These are phyloP conservation scores for Ogataea saltuana DNA, from an alignment of 805 yeast genomes.

Conservation along the genomic window DNA sequence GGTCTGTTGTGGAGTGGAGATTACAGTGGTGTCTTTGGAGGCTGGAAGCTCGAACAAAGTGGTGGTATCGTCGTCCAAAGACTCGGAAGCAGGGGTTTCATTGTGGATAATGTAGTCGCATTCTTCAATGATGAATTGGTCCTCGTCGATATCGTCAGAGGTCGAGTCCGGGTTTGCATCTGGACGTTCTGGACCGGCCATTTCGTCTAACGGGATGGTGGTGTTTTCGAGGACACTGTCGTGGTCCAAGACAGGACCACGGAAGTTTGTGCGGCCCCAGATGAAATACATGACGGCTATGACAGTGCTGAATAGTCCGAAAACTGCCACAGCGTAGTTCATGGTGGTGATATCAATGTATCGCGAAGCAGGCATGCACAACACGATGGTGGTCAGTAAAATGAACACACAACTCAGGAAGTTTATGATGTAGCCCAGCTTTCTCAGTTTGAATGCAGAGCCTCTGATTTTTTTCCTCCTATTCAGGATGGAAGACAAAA, in stretches of 20 bases:
- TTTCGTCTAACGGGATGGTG: neutral
- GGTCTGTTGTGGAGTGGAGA: no score
- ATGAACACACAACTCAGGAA: conserved; percentile 61
- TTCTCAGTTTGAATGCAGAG: conserved; percentile 63
- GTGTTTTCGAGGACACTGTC: conserved; percentile 17
- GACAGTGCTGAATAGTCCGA: conserved; percentile 45
- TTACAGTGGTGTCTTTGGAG: conserved; percentile 1
- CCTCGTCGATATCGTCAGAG: conserved; percentile 12
- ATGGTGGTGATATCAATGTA: conserved; percentile 49
- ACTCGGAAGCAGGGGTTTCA: neutral
- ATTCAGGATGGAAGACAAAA: conserved; percentile 58
- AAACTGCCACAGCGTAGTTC: conserved; percentile 71
- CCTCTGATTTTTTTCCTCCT: conserved; percentile 63
- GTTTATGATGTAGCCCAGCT: conserved; percentile 66
- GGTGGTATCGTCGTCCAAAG: conserved; percentile 18
- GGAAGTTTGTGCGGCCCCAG: conserved; percentile 66
- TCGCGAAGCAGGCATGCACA: conserved; percentile 72
- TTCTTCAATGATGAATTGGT: conserved; percentile 19
- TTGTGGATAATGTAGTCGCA: conserved; percentile 17
- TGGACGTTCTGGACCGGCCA: conserved; percentile 3
- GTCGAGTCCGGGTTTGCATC: no score
- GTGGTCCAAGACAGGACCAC: conserved; percentile 57
- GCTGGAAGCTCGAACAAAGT: conserved; percentile 21
- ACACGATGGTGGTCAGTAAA: conserved; percentile 52
- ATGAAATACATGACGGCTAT: conserved; percentile 51